These are phyloP conservation scores for Adansonia madagascariensis DNA, from an alignment of 441 rosid genomes.

Conservation along the genomic window DNA sequence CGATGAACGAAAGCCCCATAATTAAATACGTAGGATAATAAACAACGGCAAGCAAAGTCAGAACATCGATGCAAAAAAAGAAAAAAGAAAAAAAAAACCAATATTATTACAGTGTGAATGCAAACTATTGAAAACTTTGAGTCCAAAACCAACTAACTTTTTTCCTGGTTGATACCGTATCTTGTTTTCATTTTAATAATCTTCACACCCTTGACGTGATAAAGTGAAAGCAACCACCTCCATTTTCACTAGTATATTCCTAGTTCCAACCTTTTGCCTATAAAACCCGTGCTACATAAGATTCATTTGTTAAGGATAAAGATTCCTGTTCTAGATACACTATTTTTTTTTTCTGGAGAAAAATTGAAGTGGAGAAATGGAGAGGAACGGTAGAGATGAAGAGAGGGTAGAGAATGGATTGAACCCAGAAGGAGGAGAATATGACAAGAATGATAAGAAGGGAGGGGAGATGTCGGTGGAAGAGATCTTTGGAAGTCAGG, in stretches of 20 bases:
- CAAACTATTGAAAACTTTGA: background rate
- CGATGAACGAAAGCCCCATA: background rate
- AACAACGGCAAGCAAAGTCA: background rate
- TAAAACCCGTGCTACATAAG: background rate
- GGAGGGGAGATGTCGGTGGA: conserved; percentile 52
- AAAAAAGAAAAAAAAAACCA: too few relatives aligned
- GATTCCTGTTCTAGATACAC: too few relatives aligned
- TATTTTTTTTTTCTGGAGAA: too few relatives aligned
- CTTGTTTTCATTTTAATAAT: background rate
- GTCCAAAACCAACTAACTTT: background rate
- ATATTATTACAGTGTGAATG: background rate
- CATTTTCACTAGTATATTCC: background rate
- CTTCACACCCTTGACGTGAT: conserved; percentile 12
- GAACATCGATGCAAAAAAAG: too few relatives aligned
- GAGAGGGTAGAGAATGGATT: conserved; percentile 41
- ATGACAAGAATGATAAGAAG: conserved; percentile 19
- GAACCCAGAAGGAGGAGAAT: conserved; percentile 26
- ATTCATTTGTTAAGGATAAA: background rate
- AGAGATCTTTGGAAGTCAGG: conserved; percentile 48
- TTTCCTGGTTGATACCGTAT: background rate
- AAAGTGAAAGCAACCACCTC: conserved; percentile 19
- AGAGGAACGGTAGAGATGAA: conserved; percentile 18
- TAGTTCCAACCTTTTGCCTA: background rate
- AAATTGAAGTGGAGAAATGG: background rate
- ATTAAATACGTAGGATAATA: background rate